Evolutionary conservation across 768 basidiomycete genomes (phyloP).

Genomic region (Tricholoma sp.): DNA sequence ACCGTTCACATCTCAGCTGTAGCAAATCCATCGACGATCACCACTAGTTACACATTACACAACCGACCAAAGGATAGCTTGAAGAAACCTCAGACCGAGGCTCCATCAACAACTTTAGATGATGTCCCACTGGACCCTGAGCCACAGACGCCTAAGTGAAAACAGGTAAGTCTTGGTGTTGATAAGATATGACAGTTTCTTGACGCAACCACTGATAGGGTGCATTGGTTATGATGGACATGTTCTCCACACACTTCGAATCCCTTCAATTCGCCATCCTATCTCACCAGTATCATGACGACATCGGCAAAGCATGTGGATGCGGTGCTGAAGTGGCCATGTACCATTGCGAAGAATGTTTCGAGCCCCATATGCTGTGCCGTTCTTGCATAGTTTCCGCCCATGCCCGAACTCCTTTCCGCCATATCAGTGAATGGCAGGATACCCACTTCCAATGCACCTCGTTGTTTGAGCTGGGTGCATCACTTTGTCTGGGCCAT

Average conservation of each 20-base stretch:
- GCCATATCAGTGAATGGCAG: background rate
- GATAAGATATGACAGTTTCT: background rate
- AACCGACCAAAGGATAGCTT: no score
- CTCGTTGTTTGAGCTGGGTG: no score
- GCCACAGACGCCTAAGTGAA: background rate
- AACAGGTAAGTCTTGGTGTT: background rate
- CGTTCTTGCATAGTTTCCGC: background rate
- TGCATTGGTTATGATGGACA: constrained; percentile 3
- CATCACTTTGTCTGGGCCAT: no score
- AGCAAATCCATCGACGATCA: no score
- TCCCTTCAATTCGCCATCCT: background rate
- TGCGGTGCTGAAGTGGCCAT: background rate
- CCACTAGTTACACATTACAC: no score
- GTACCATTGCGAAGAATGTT: background rate
- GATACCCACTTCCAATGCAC: no score
- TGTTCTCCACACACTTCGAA: constrained; percentile 1
- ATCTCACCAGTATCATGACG: background rate
- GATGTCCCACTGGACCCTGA: background rate
- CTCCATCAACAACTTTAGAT: background rate
- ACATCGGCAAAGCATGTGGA: background rate
- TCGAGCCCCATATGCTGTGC: background rate
- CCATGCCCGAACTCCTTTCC: background rate
- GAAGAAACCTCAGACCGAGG: no score
- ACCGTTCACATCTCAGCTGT: no score
- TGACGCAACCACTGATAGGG: background rate